A percentile compares a stretch with the other conserved stretches of the same genome.
phyloP scores from a whole-genome alignment of 495 filamentous ascomycete genomes.

The Melanomma pulvis-pyrius region DNA sequence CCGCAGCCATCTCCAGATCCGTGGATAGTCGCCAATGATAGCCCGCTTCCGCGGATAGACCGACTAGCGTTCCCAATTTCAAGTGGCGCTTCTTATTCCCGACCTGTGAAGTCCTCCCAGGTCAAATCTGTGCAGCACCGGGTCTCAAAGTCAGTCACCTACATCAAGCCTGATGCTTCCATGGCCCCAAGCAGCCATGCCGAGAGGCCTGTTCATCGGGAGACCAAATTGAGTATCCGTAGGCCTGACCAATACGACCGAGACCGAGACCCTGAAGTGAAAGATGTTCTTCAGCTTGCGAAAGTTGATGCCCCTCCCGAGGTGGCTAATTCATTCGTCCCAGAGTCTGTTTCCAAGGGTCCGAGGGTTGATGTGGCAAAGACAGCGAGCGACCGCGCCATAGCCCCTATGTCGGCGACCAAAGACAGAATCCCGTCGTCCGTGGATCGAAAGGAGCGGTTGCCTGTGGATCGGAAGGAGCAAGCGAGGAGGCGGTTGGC shows the following conservation, averaged over 20 bases:
- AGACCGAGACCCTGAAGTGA: not conserved
- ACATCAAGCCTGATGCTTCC: not conserved
- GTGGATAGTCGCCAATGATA: conserved; percentile 27
- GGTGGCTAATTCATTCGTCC: not conserved
- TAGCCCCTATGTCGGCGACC: not conserved
- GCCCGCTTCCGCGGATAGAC: conserved; percentile 22
- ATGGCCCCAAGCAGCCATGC: not conserved
- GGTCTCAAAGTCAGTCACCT: conserved; percentile 1
- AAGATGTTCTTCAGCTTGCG: not conserved
- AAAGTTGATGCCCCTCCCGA: conserved; percentile 6
- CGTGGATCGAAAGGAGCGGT: not conserved
- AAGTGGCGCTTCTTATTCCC: not conserved
- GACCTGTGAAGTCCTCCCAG: not conserved
- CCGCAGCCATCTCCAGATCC: conserved; percentile 30
- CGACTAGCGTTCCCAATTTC: conserved; percentile 32
- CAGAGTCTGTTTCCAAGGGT: not conserved
- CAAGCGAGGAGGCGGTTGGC: conserved; percentile 20
- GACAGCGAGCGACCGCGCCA: not conserved
- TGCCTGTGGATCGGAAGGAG: conserved; percentile 28
- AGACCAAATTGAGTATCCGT: not conserved
- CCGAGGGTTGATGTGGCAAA: not conserved
- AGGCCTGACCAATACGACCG: not conserved
- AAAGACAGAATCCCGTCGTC: not conserved
- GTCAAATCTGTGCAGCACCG: not conserved
- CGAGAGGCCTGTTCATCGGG: not conserved